Evolutionary conservation across 805 yeast genomes (phyloP).

Genomic region (Grigorovia humatica): DNA sequence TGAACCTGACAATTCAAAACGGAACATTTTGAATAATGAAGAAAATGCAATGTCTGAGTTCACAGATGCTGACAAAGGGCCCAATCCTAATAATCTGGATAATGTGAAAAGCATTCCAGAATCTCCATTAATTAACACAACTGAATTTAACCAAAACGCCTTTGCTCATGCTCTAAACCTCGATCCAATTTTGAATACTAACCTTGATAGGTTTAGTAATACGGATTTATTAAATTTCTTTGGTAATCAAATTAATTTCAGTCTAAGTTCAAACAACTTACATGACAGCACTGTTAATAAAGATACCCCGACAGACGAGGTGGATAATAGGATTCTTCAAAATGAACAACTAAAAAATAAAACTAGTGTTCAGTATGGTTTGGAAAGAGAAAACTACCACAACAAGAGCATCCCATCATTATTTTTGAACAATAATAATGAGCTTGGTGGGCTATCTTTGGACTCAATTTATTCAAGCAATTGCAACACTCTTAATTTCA

Average conservation of each 20-base stretch:
- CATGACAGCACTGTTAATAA: background rate
- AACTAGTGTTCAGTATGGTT: background rate
- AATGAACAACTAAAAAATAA: background rate
- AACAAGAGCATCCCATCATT: background rate
- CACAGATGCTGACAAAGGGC: background rate
- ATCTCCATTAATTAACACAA: background rate
- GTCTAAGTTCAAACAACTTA: background rate
- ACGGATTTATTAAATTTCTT: conserved; percentile 15
- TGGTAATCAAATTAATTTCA: background rate
- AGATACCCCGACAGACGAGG: background rate
- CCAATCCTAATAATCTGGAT: background rate
- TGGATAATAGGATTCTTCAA: background rate
- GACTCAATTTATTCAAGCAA: background rate
- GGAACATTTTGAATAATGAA: background rate
- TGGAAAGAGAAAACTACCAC: background rate
- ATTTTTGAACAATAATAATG: background rate
- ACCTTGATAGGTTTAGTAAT: conserved; percentile 12
- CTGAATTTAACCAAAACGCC: conserved; percentile 9
- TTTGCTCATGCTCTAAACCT: conserved; percentile 25
- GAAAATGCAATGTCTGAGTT: background rate
- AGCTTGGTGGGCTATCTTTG: background rate
- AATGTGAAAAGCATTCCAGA: background rate
- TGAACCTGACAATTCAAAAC: too few relatives aligned
- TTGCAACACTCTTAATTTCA: background rate
- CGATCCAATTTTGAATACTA: conserved; percentile 25